Percentiles rank a stretch among this genome's conserved stretches.
Conservation (phyloP, 2,329 filamentous ascomycete species). For the Epichloe hybrida region DNA sequence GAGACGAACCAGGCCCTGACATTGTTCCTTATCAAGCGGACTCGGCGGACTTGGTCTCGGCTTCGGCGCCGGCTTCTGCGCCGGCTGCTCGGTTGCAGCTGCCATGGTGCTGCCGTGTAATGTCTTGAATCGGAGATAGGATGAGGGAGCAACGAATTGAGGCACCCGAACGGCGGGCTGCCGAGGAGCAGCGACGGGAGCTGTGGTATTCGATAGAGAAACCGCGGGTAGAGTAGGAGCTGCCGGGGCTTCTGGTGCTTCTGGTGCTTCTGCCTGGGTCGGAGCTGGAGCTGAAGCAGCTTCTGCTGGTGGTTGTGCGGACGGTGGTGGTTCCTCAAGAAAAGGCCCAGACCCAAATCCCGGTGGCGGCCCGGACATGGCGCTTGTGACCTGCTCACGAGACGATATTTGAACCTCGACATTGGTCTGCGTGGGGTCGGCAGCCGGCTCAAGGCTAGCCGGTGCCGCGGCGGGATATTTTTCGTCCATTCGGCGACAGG, state of each 20-base stretch:
- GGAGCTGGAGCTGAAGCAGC: neutral
- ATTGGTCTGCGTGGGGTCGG: conserved; percentile 9
- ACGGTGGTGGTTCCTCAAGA: neutral
- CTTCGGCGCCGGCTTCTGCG: conserved; percentile 1
- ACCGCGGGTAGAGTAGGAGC: neutral
- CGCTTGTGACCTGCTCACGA: conserved; percentile 9
- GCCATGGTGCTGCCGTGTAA: conserved; percentile 23
- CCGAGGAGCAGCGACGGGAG: conserved; percentile 4
- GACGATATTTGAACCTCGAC: conserved; percentile 6
- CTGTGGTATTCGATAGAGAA: neutral
- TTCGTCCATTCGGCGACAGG: conserved; percentile 7
- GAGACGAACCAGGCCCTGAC: conserved; percentile 53
- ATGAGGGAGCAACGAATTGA: conserved; percentile 46
- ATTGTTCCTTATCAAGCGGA: conserved; percentile 61
- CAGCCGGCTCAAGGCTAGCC: conserved; percentile 6
- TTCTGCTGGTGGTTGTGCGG: conserved; percentile 1
- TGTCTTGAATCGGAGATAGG: conserved; percentile 35
- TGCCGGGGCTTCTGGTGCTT: neutral
- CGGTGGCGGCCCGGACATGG: conserved; percentile 3
- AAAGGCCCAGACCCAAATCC: conserved; percentile 3
- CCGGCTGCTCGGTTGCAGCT: conserved; percentile 8
- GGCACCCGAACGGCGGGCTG: conserved; percentile 24
- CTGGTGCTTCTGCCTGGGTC: too few relatives aligned
- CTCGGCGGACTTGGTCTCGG: conserved; percentile 26
- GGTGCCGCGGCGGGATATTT: conserved; percentile 4